A percentile compares a stretch with the other conserved stretches of the same genome.
phyloP scores from a whole-genome alignment of 2,329 filamentous ascomycete genomes.

The Aspergillus quadrilineatus region DNA sequence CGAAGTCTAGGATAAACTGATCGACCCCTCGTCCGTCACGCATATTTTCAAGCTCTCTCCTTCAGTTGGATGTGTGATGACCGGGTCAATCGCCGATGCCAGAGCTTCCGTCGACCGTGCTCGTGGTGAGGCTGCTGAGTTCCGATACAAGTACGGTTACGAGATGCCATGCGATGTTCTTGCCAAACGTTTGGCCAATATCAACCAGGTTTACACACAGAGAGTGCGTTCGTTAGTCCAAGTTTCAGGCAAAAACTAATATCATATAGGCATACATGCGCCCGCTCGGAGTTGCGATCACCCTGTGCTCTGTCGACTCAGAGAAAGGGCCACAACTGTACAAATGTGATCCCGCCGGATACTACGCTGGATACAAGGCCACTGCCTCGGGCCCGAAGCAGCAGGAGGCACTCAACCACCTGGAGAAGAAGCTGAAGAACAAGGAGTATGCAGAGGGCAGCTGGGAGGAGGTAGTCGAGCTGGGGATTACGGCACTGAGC shows the following conservation, averaged over 20 bases:
- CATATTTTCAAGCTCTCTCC: slow-evolving; percentile 97
- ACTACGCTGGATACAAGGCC: slow-evolving; percentile 98
- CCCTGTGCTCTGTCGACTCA: slow-evolving; percentile 87
- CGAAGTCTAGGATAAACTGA: slow-evolving; percentile 82
- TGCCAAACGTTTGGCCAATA: slow-evolving; percentile 95
- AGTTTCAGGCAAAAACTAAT: background rate
- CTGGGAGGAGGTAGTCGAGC: slow-evolving; percentile 97
- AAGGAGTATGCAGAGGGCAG: slow-evolving; percentile 88
- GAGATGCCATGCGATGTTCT: slow-evolving; percentile 99
- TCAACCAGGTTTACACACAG: slow-evolving; percentile 99
- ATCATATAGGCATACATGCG: slow-evolving; percentile 85
- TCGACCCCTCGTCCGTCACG: slow-evolving; percentile 93
- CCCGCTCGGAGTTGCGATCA: slow-evolving; percentile 91
- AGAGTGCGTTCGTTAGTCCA: slow-evolving; percentile 58
- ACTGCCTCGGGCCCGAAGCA: slow-evolving; percentile 97
- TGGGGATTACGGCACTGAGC: slow-evolving; percentile 92
- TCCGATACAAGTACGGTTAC: slow-evolving; percentile 97
- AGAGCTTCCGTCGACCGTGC: slow-evolving; percentile 89
- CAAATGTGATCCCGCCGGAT: slow-evolving; percentile 97
- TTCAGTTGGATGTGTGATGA: slow-evolving; percentile 97
- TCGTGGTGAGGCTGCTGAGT: slow-evolving; percentile 93
- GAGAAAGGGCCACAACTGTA: slow-evolving; percentile 92
- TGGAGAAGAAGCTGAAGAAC: slow-evolving; percentile 99
- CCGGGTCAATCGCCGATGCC: slow-evolving; percentile 95
- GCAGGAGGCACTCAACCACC: slow-evolving; percentile 95